Evolutionary conservation across 2,329 filamentous ascomycete genomes (phyloP), one percentile per base, ranked within the genome.

Genomic region (Simplicillium sp.): DNA sequence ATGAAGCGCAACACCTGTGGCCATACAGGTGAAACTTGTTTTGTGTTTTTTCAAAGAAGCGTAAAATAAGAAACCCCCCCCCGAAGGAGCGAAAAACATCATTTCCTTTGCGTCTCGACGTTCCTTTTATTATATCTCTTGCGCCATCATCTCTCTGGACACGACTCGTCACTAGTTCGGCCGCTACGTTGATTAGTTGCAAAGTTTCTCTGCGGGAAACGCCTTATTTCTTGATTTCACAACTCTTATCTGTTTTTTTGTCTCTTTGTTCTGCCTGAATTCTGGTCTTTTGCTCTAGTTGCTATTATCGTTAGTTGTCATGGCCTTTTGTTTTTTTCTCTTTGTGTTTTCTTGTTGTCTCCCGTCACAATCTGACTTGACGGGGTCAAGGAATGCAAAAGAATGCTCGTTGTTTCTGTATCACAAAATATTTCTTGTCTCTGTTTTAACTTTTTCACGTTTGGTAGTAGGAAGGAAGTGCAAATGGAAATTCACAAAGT

Each of bases 261-360:
- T 29, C 29, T 43, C 39, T 38, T 45, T 42, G 38, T 39, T 48
- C 38, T 37, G 29, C 12, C 42, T 17, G 17, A 36, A 15, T 37
- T 34, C 36, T 28, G 34, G 36, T 44, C 20, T 40, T 36, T 37
- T 42, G 43, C 32, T 41, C 41, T 49, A 41, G 39, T 43, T 39
- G 20, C 46, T 32, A 34, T 42, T n/a, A n/a, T 16, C 44, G 44
- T 28, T 32, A 36, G 8, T 16, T 14, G 14, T 45, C 13, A 32
- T 41, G 25, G 12, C 40, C 40, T 37, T 7, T 41, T 29, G 15
- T 39, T 38, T 41, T 25, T 37, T 31, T n/a, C n/a, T n/a, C n/a
- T n/a, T n/a, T n/a, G n/a, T 9, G 31, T 38, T n/a, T 14, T 28
- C 18, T 34, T 11, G 25, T 29, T 37, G 32, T n/a, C 33, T 34